These are phyloP conservation scores for Salvia rosmarinus DNA, from an alignment of 257 asterid species.

Conservation along the genomic window DNA sequence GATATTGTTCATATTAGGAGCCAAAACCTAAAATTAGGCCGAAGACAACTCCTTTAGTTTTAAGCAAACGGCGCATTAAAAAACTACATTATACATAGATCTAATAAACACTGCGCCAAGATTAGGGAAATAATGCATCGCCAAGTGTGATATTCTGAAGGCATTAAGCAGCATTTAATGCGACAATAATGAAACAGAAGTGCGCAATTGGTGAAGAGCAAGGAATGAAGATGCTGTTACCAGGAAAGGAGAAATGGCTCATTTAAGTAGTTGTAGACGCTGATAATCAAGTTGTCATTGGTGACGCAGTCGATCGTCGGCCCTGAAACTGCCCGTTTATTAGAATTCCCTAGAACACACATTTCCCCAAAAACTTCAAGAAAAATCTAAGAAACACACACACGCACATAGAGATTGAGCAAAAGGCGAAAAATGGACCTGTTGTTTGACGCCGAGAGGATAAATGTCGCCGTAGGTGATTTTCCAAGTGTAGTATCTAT, in stretches of 20 bases:
- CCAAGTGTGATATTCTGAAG: constrained; percentile 17
- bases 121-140: constrained; percentile 32
- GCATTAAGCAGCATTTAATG: constrained; percentile 28
- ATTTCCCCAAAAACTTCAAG: constrained; percentile 19
- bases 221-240: constrained; percentile 42
- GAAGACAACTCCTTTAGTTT: constrained; percentile 17
- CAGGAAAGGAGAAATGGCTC: constrained; percentile 97
- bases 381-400: constrained; percentile 32
- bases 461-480: constrained; percentile 78
- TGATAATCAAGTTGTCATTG: constrained; percentile 90
- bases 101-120: constrained; percentile 16
- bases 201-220: not conserved
- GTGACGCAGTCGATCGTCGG: constrained; percentile 93
- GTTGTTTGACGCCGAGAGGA: constrained; percentile 85
- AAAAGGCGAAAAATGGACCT: constrained; percentile 44
- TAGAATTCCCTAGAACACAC: constrained; percentile 77
- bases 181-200: not conserved
- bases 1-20: constrained; percentile 7
- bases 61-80: not conserved
- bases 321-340: constrained; percentile 98
- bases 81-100: constrained; percentile 25
- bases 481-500: constrained; percentile 80
- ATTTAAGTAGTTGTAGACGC: constrained; percentile 73
- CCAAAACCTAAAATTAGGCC: constrained; percentile 28
- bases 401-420: constrained; percentile 3